Evolutionary conservation across 2,329 filamentous ascomycete genomes (phyloP).

Genomic region (Penicillium sp.): DNA sequence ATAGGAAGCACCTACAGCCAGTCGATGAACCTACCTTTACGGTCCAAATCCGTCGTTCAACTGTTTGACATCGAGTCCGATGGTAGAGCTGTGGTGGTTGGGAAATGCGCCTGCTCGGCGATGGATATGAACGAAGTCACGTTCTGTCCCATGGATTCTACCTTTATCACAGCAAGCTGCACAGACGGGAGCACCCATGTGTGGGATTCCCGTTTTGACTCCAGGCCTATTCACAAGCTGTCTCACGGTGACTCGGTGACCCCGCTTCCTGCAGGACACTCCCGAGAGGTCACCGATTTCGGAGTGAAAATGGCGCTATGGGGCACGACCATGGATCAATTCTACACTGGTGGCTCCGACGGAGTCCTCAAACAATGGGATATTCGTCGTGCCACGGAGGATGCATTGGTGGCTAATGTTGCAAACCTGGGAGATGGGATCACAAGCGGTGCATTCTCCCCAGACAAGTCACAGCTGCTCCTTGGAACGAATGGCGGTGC

Average conservation of each 20-base stretch:
- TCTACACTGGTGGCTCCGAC: constrained; percentile 67
- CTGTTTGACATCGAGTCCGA: constrained; percentile 51
- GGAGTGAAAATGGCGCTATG: constrained; percentile 65
- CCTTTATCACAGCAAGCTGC: constrained; percentile 64
- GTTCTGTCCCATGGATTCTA: constrained; percentile 53
- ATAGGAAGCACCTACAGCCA: constrained; percentile 54
- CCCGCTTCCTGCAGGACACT: constrained; percentile 48
- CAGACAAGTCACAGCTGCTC: constrained; percentile 61
- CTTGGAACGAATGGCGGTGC: constrained; percentile 64
- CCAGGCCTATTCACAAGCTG: constrained; percentile 56
- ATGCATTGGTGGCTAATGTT: constrained; percentile 60
- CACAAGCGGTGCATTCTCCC: constrained; percentile 64
- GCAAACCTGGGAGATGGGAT: constrained; percentile 58
- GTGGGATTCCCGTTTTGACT: constrained; percentile 61
- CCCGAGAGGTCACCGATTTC: constrained; percentile 60
- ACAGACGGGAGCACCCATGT: constrained; percentile 66
- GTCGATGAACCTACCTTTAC: constrained; percentile 40
- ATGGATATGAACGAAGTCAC: constrained; percentile 67
- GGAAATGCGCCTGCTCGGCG: constrained; percentile 62
- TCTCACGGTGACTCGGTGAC: constrained; percentile 58
- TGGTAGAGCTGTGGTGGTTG: constrained; percentile 5
- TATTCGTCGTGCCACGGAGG: constrained; percentile 57
- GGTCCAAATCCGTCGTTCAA: constrained; percentile 57
- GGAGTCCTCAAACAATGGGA: constrained; percentile 67
- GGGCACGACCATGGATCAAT: constrained; percentile 57